phyloP scores from a whole-genome alignment of 2,329 filamentous ascomycete species.

The Beauveria scarabaeidicola region DNA sequence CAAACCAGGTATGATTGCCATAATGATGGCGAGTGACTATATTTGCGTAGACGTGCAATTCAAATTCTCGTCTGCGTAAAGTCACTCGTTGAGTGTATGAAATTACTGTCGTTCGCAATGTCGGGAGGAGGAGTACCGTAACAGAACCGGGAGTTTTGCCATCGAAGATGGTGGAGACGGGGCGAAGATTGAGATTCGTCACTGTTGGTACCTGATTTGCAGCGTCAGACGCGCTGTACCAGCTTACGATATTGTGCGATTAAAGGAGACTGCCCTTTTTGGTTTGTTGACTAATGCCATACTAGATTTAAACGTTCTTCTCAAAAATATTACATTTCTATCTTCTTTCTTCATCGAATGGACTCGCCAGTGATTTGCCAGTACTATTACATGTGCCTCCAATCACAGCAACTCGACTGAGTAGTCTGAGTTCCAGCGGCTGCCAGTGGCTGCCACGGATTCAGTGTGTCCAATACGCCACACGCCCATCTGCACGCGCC shows the following conservation, averaged over 20 bases:
- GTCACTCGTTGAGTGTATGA: background rate
- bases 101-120: background rate
- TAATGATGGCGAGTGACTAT: conserved; percentile 33
- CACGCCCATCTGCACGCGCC: background rate
- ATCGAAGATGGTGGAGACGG: conserved; percentile 12
- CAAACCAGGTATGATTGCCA: conserved; percentile 50
- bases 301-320: no score
- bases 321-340: background rate
- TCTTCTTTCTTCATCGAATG: background rate
- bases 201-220: conserved; percentile 25
- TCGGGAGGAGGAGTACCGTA: background rate
- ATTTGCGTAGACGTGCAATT: conserved; percentile 3
- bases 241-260: background rate
- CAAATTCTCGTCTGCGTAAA: background rate
- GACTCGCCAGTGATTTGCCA: no score
- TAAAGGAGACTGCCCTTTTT: no score
- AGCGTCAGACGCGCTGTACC: background rate
- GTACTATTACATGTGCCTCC: no score
- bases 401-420: background rate
- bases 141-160: background rate
- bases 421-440: background rate
- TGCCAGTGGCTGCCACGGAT: background rate
- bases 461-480: conserved; percentile 10
- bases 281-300: no score
- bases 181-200: conserved; percentile 20